phyloP scores from a whole-genome alignment of 495 filamentous ascomycete species.

The Podospora comata region DNA sequence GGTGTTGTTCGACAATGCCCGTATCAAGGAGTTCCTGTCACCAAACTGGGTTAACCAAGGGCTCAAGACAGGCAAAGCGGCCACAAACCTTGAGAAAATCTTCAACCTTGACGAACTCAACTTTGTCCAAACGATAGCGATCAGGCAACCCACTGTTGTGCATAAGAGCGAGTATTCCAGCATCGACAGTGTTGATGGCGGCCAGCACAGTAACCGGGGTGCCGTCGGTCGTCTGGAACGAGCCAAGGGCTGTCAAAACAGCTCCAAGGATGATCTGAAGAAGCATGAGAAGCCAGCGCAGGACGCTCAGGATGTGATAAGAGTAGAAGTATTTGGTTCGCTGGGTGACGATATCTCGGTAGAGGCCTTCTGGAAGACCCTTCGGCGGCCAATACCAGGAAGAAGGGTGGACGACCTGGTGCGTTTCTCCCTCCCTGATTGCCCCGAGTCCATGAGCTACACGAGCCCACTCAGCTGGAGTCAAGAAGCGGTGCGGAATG shows the following conservation, averaged over 20 bases:
- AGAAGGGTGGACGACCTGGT: slow-evolving; percentile 40
- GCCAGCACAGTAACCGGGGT: slow-evolving; percentile 45
- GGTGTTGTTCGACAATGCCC: slow-evolving; percentile 38
- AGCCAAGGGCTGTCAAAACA: slow-evolving; percentile 44
- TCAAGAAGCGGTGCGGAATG: slow-evolving; percentile 36
- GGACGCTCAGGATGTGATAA: slow-evolving; percentile 33
- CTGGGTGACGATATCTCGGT: slow-evolving; percentile 41
- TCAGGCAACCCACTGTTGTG: slow-evolving; percentile 53
- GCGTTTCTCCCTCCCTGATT: slow-evolving; percentile 43
- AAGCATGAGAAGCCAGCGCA: slow-evolving; percentile 44
- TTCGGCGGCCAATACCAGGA: slow-evolving; percentile 44
- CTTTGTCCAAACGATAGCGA: slow-evolving; percentile 44
- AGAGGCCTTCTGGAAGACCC: slow-evolving; percentile 45
- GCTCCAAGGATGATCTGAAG: slow-evolving; percentile 45
- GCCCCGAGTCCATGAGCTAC: slow-evolving; percentile 46
- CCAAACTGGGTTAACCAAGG: background rate
- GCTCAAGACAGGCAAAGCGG: background rate
- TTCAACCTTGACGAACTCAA: slow-evolving; percentile 45
- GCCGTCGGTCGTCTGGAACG: slow-evolving; percentile 26
- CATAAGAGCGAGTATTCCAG: slow-evolving; percentile 48
- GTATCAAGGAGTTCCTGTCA: slow-evolving; percentile 42
- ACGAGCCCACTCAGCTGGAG: slow-evolving; percentile 43
- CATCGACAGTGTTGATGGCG: slow-evolving; percentile 47
- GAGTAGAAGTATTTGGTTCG: slow-evolving; percentile 39
- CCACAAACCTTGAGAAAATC: slow-evolving; percentile 42